Conservation (phyloP, 805 yeast genomes). For the Cyberlindnera maritima region DNA sequence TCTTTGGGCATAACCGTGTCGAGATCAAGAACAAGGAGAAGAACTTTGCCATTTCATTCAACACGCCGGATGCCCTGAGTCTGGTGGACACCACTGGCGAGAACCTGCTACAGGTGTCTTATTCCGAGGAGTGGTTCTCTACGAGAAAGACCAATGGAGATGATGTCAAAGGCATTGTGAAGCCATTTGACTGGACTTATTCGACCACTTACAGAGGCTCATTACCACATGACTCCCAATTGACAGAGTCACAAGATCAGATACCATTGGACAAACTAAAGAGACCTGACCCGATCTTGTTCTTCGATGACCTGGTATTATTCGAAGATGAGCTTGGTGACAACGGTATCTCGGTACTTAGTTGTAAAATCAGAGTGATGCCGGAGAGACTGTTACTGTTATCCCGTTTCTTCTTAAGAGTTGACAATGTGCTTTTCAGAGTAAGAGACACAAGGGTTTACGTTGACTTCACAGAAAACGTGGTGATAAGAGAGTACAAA, state of each 20-base stretch:
- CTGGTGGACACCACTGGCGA: constrained; percentile 53
- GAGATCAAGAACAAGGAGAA: constrained; percentile 42
- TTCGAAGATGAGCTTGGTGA: constrained; percentile 97
- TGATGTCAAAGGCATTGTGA: constrained; percentile 57
- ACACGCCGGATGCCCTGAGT: constrained; percentile 73
- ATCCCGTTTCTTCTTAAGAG: constrained; percentile 77
- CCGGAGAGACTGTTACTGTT: constrained; percentile 69
- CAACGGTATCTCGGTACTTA: constrained; percentile 81
- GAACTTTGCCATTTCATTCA: constrained; percentile 56
- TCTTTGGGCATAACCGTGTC: constrained; percentile 81
- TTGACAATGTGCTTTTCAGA: constrained; percentile 84
- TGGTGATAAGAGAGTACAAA: constrained; percentile 74
- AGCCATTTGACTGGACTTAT: constrained; percentile 97
- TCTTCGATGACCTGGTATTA: constrained; percentile 83
- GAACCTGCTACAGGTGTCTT: constrained; percentile 67
- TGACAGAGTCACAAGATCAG: constrained; percentile 30
- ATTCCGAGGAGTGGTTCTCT: constrained; percentile 78
- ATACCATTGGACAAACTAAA: constrained; percentile 73
- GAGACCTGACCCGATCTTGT: constrained; percentile 79
- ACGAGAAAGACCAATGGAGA: constrained; percentile 34
- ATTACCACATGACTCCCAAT: constrained; percentile 17
- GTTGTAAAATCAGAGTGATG: constrained; percentile 87
- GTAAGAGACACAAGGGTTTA: constrained; percentile 82
- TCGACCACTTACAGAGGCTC: constrained; percentile 77
- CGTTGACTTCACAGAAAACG: constrained; percentile 66